phyloP scores from a whole-genome alignment of 768 basidiomycete species.

The Rubroboletus satanas region DNA sequence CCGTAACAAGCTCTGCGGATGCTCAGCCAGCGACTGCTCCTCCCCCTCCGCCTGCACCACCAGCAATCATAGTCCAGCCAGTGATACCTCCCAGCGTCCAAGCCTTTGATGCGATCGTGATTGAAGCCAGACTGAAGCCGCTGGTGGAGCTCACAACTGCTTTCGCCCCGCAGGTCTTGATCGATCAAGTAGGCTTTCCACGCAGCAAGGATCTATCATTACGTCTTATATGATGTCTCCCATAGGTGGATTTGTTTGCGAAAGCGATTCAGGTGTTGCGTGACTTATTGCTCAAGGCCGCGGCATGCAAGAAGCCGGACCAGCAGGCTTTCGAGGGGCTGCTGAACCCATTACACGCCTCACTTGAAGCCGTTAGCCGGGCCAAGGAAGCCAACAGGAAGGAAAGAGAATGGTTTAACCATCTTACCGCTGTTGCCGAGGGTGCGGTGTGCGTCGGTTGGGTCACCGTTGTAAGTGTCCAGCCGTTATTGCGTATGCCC shows the following conservation, averaged over 20 bases:
- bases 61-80: conserved; percentile 35
- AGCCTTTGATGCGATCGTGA: conserved; percentile 70
- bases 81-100: conserved; percentile 56
- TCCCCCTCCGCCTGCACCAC: conserved; percentile 33
- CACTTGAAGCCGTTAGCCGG: conserved; percentile 73
- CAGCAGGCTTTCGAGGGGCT: conserved; percentile 52
- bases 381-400: conserved; percentile 78
- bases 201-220: not conserved
- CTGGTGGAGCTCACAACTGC: conserved; percentile 69
- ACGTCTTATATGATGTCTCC: conserved; percentile 2
- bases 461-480: conserved; percentile 70
- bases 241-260: conserved; percentile 65
- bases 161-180: conserved; percentile 64
- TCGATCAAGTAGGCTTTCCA: conserved; percentile 64
- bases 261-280: conserved; percentile 65
- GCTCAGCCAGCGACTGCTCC: conserved; percentile 27
- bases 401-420: conserved; percentile 78
- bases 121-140: conserved; percentile 69
- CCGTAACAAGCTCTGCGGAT: conserved; percentile 25
- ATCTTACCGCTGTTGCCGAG: conserved; percentile 78
- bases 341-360: conserved; percentile 63
- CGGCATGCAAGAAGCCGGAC: conserved; percentile 77
- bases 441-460: conserved; percentile 81
- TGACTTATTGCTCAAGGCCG: conserved; percentile 61
- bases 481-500: not conserved